Base-by-base conservation (phyloP, 495 filamentous ascomycete species). In the Aspergillus campestris region DNA sequence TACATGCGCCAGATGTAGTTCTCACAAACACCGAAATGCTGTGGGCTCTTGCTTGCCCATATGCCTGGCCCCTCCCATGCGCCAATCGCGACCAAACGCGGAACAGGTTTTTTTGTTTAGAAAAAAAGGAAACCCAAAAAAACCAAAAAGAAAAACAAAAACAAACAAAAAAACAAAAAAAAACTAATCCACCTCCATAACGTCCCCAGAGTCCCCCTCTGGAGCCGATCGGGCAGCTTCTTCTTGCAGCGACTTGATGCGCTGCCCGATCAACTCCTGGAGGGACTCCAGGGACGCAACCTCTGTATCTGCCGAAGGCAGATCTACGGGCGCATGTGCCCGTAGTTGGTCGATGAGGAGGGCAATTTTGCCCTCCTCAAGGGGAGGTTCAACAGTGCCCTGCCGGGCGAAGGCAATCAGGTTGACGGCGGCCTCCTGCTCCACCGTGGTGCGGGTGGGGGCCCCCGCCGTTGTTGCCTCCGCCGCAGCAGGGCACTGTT, bases 261-360 rank as follows among this genome's bases (percentile, higher is more conserved):
- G 62, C 13, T 50, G 57, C 12, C 56, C 53, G 29, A 65, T 65
- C 7, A 62, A 45, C 3, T 53, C 50, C 36, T 62, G 55, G 15
- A 65, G 48, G 8, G 51, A 40, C 8, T 47, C 53, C 12, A 65
- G 48, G 14, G 59, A 57, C 5, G 52, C 50, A 12, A 65, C 50
- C 35, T 65, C 62, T 8, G 49, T 57, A 12, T 55, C 50, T 8
- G 55, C 49, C 15, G 44, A 35, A 11, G 59, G 57, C 6, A 57
- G 31, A 29, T 50, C 43, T 5, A 50, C 43, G 5, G 53, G 51
- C 4, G 59, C 59, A 14, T 41, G 52, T 10, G 61, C 55, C 34
- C 50, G 50, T n/a, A 65, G 40, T 37, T 57, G 56, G 41, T 65
- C 59, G 30, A 65, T 56, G 7, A 65, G 52, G 13, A 58, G 52